Percentiles rank a stretch among this genome's conserved stretches.
These are phyloP conservation scores for Triticum timopheevii DNA, from an alignment of 176 grass and related monocot species.

Conservation along the genomic window DNA sequence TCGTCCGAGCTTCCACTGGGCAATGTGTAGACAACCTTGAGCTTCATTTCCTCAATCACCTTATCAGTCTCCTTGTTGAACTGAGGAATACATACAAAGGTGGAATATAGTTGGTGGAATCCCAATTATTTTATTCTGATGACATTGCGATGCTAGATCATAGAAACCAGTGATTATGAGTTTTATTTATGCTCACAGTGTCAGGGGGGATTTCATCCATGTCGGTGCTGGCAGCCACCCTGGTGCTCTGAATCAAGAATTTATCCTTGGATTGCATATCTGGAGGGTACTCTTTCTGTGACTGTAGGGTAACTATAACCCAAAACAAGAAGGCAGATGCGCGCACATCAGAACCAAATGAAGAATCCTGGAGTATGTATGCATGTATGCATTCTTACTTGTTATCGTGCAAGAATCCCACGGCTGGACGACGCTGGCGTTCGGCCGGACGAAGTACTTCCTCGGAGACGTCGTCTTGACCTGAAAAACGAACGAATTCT, in stretches of 20 bases:
- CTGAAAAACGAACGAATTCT: slow-evolving; percentile 37
- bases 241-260: slow-evolving; percentile 96
- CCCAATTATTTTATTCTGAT: slow-evolving; percentile 5
- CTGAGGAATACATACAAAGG: slow-evolving; percentile 42
- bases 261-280: slow-evolving; percentile 98
- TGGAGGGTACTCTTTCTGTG: slow-evolving; percentile 74
- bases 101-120: not conserved
- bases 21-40: slow-evolving; percentile 77
- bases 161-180: slow-evolving; percentile 7
- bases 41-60: slow-evolving; percentile 93
- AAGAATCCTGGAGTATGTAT: slow-evolving; percentile 3
- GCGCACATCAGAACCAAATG: slow-evolving; percentile 4
- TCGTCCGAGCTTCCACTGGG: slow-evolving; percentile 45
- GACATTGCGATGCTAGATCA: slow-evolving; percentile 1
- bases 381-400: slow-evolving; percentile 34
- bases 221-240: slow-evolving; percentile 65
- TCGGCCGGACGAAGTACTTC: slow-evolving; percentile 97
- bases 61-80: slow-evolving; percentile 91
- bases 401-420: slow-evolving; percentile 97
- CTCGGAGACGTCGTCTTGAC: slow-evolving; percentile 97
- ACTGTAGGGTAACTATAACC: slow-evolving; percentile 78
- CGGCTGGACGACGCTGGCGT: slow-evolving; percentile 80
- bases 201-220: slow-evolving; percentile 88
- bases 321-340: slow-evolving; percentile 20
- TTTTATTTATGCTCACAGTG: slow-evolving; percentile 50